These are phyloP conservation scores for Colletotrichum salicis DNA, from an alignment of 2,329 filamentous ascomycete genomes.

Conservation along the genomic window DNA sequence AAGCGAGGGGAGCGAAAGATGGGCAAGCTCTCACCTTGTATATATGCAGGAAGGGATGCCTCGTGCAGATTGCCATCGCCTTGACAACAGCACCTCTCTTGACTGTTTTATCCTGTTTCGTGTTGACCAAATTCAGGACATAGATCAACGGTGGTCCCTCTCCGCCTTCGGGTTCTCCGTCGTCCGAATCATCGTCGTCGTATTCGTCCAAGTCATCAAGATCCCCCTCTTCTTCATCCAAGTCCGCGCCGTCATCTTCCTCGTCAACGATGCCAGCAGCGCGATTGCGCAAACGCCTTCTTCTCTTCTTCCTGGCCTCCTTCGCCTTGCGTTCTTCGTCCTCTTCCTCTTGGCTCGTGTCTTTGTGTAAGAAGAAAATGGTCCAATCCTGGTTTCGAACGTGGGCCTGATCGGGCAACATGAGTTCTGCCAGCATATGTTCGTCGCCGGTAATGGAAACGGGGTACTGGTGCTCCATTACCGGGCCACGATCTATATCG, in stretches of 20 bases:
- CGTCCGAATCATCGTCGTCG: conserved; percentile 64
- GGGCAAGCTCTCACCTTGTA: conserved; percentile 77
- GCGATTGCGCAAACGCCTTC: conserved; percentile 63
- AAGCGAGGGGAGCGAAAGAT: background rate
- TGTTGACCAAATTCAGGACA: conserved; percentile 97
- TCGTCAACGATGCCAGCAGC: conserved; percentile 60
- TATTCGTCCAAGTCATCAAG: conserved; percentile 57
- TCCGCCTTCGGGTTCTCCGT: conserved; percentile 73
- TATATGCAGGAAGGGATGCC: conserved; percentile 97
- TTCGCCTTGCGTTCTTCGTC: conserved; percentile 74
- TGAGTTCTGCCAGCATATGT: conserved; percentile 97
- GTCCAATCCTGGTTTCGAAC: conserved; percentile 97
- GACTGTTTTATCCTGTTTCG: conserved; percentile 92
- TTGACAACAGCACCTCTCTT: conserved; percentile 96
- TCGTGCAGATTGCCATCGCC: conserved; percentile 98
- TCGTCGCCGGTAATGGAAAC: conserved; percentile 96
- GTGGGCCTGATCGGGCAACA: conserved; percentile 97
- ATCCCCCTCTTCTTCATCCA: conserved; percentile 51
- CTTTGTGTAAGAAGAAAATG: conserved; percentile 98
- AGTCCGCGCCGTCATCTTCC: conserved; percentile 62
- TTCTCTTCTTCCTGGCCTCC: conserved; percentile 61
- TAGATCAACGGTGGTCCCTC: conserved; percentile 95
- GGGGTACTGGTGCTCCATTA: conserved; percentile 99
- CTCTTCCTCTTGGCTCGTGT: conserved; percentile 85
- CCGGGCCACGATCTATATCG: conserved; percentile 92